Conservation (phyloP, 129 eudicot genomes). For the Lonicera japonica region DNA sequence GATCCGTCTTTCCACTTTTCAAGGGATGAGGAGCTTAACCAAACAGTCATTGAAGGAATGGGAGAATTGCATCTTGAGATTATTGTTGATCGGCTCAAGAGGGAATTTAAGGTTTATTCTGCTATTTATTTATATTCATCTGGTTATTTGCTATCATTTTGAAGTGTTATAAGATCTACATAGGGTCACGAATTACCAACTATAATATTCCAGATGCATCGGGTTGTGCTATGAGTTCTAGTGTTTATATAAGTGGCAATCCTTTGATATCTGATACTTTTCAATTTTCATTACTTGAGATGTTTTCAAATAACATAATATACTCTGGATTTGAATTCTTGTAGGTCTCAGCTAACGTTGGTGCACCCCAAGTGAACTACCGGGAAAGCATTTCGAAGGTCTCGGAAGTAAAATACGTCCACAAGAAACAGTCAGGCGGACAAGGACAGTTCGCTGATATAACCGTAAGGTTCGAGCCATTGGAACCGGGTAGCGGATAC, state of each 20-base stretch:
- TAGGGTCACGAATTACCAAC: no score
- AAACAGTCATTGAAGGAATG: slow-evolving; percentile 97
- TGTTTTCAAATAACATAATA: no score
- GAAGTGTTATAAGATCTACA: no score
- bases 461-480: slow-evolving; percentile 72
- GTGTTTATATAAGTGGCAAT: no score
- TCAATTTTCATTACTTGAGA: no score
- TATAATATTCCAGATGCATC: no score
- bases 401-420: slow-evolving; percentile 73
- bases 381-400: slow-evolving; percentile 80
- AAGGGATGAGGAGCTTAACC: slow-evolving; percentile 86
- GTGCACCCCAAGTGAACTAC: slow-evolving; percentile 97
- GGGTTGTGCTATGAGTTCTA: no score
- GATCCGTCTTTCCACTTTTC: slow-evolving; percentile 99
- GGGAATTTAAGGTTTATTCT: slow-evolving; percentile 46
- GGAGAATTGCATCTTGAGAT: slow-evolving; percentile 97
- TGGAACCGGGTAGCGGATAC: slow-evolving; percentile 84
- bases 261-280: no score
- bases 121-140: neutral
- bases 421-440: slow-evolving; percentile 97
- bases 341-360: slow-evolving; percentile 92
- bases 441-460: slow-evolving; percentile 91
- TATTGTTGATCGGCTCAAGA: slow-evolving; percentile 75
- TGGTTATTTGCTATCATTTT: no score
- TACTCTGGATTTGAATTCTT: no score